A percentile compares a stretch with the other conserved stretches of the same genome.
These are phyloP conservation scores for Tephrocybe rancida DNA, from an alignment of 768 basidiomycete species.

Conservation along the genomic window DNA sequence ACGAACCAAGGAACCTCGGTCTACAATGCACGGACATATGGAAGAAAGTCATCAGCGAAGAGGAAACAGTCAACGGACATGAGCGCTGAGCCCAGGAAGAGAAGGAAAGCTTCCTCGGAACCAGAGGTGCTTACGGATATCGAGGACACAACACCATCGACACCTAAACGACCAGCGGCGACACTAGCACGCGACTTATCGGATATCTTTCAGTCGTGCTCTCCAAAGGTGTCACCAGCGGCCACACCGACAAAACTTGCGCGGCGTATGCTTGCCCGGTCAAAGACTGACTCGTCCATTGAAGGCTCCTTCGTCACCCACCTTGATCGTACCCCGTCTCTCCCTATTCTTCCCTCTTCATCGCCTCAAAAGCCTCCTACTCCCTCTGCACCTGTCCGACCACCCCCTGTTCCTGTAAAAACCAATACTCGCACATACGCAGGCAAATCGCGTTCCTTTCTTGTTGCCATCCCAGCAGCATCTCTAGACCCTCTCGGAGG, in stretches of 20 bases:
- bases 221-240: constrained; percentile 27
- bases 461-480: constrained; percentile 57
- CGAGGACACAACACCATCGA: constrained; percentile 10
- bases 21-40: constrained; percentile 36
- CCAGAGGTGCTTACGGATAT: constrained; percentile 10
- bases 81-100: constrained; percentile 20
- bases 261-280: constrained; percentile 73
- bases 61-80: constrained; percentile 19
- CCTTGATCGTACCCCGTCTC: constrained; percentile 37
- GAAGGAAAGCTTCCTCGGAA: constrained; percentile 24
- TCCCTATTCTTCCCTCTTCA: constrained; percentile 34
- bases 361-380: constrained; percentile 27
- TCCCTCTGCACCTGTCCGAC: constrained; percentile 24
- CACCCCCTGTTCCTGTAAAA: constrained; percentile 27
- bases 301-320: constrained; percentile 25
- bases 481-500: constrained; percentile 23
- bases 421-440: constrained; percentile 68
- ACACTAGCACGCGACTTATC: constrained; percentile 45
- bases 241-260: constrained; percentile 48
- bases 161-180: constrained; percentile 20
- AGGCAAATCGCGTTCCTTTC: constrained; percentile 79
- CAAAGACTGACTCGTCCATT: constrained; percentile 62
- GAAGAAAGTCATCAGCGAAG: constrained; percentile 30
- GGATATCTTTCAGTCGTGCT: constrained; percentile 42
- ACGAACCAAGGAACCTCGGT: constrained; percentile 17